These are phyloP conservation scores for Alternaria atra DNA, from an alignment of 2,329 filamentous ascomycete species.

Conservation along the genomic window DNA sequence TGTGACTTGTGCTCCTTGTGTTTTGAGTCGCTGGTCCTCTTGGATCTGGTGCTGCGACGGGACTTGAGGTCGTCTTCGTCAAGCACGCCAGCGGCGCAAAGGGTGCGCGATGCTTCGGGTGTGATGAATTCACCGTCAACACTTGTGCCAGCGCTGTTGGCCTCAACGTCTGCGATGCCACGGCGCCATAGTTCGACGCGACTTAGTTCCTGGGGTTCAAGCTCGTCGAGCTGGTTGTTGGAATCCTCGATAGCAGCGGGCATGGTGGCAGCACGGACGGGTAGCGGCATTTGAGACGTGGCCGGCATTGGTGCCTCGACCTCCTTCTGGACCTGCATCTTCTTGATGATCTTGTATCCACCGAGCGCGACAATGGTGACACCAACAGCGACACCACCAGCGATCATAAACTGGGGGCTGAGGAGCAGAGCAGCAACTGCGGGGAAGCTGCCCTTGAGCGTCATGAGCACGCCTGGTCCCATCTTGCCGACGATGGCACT, in stretches of 20 bases:
- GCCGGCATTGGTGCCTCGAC: slow-evolving; percentile 31
- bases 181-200: slow-evolving; percentile 70
- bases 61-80: slow-evolving; percentile 59
- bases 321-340: slow-evolving; percentile 65
- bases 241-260: slow-evolving; percentile 15
- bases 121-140: slow-evolving; percentile 74
- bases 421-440: slow-evolving; percentile 86
- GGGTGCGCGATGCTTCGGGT: slow-evolving; percentile 60
- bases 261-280: slow-evolving; percentile 21
- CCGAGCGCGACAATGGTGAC: slow-evolving; percentile 96
- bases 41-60: slow-evolving; percentile 37
- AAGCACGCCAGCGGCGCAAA: slow-evolving; percentile 57
- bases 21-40: slow-evolving; percentile 33
- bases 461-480: slow-evolving; percentile 78
- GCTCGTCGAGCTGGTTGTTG: slow-evolving; percentile 61
- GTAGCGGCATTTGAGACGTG: slow-evolving; percentile 19
- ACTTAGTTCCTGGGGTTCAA: slow-evolving; percentile 65
- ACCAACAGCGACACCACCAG: slow-evolving; percentile 85
- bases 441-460: slow-evolving; percentile 82
- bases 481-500: slow-evolving; percentile 83
- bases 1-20: slow-evolving; percentile 45
- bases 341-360: slow-evolving; percentile 97
- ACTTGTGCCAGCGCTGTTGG: slow-evolving; percentile 64
- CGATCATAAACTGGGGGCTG: slow-evolving; percentile 93
- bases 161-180: slow-evolving; percentile 68